Conservation (phyloP, 768 basidiomycete genomes). For the Sarcodon aspratus region DNA sequence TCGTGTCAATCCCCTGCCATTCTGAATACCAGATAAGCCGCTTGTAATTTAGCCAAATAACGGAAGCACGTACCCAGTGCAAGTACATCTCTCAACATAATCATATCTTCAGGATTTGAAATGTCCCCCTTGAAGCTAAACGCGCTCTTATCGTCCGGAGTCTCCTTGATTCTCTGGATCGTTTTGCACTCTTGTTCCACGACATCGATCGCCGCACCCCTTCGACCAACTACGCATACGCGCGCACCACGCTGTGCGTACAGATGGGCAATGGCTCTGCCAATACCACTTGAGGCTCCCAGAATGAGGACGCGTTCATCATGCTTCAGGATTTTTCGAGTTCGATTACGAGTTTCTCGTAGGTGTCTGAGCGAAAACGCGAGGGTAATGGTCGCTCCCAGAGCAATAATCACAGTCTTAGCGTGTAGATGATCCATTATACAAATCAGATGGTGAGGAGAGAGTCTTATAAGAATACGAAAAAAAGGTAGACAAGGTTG, state of each 20-base stretch:
- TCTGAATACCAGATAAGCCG: slow-evolving; percentile 25
- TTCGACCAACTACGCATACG: slow-evolving; percentile 65
- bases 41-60: not conserved
- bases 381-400: not conserved
- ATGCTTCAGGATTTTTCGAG: slow-evolving; percentile 23
- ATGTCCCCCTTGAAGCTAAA: slow-evolving; percentile 54
- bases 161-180: slow-evolving; percentile 9
- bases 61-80: slow-evolving; percentile 26
- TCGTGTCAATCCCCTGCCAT: slow-evolving; percentile 76
- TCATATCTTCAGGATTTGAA: slow-evolving; percentile 53
- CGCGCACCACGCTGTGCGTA: slow-evolving; percentile 70
- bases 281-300: slow-evolving; percentile 81
- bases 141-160: slow-evolving; percentile 20
- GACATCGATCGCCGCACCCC: slow-evolving; percentile 38
- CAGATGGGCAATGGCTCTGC: slow-evolving; percentile 51
- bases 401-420: not conserved
- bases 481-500: too few relatives aligned
- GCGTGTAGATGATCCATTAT: too few relatives aligned
- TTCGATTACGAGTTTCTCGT: not conserved
- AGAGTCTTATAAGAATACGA: too few relatives aligned
- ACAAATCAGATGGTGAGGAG: too few relatives aligned
- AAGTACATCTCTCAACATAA: slow-evolving; percentile 40
- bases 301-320: slow-evolving; percentile 70
- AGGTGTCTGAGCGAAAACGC: not conserved
- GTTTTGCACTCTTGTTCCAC: slow-evolving; percentile 51